phyloP scores from a whole-genome alignment of 208 protist genomes.

The Blechomonas ayalai region DNA sequence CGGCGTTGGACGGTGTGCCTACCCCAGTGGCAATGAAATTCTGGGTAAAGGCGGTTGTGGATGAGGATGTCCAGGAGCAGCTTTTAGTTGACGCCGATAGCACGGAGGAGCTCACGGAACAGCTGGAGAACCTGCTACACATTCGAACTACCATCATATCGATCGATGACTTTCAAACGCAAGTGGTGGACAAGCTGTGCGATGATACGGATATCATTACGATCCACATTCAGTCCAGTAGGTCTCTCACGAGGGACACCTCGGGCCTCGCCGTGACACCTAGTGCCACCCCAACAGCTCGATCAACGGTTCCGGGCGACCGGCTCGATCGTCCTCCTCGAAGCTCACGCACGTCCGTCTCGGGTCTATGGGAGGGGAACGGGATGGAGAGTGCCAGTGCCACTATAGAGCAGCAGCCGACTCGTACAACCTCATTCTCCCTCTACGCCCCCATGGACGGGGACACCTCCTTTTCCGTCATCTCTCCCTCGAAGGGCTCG shows the following conservation, averaged over 20 bases:
- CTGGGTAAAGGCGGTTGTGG: slow-evolving; percentile 52
- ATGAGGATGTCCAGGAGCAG: slow-evolving; percentile 45
- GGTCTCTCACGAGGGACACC: not conserved
- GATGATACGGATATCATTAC: slow-evolving; percentile 40
- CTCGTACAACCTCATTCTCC: too few relatives aligned
- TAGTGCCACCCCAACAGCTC: not conserved
- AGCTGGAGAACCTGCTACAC: slow-evolving; percentile 27
- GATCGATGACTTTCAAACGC: slow-evolving; percentile 34
- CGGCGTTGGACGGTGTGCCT: not conserved
- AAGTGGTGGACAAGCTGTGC: slow-evolving; percentile 51
- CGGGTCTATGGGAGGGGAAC: too few relatives aligned
- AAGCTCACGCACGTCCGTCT: too few relatives aligned
- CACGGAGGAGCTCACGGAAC: slow-evolving; percentile 16
- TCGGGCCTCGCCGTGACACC: not conserved
- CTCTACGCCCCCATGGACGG: too few relatives aligned
- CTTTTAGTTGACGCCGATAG: slow-evolving; percentile 33
- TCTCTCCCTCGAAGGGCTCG: not conserved
- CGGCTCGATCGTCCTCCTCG: too few relatives aligned
- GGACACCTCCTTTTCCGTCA: too few relatives aligned
- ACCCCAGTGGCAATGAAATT: slow-evolving; percentile 68
- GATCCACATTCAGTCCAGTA: slow-evolving; percentile 16
- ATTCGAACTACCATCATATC: slow-evolving; percentile 30
- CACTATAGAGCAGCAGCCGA: too few relatives aligned
- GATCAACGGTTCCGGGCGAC: too few relatives aligned
- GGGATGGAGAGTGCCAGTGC: too few relatives aligned